phyloP scores from a whole-genome alignment of 2,329 filamentous ascomycete genomes.

The Ilyonectria destructans region DNA sequence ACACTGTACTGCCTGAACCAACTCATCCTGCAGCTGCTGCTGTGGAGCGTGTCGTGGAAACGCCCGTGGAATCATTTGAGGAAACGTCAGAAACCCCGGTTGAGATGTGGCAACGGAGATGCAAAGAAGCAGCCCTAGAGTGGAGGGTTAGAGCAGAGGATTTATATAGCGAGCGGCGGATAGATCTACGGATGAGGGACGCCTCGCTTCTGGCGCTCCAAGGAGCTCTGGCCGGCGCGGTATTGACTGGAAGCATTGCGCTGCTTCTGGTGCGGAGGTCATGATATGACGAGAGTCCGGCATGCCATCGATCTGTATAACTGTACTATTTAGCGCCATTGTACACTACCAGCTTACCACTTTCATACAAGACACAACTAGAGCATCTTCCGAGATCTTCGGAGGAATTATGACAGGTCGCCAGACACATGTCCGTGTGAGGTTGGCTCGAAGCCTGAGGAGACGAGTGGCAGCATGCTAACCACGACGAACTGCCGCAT shows the following conservation, averaged over 20 bases:
- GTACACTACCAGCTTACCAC: conserved; percentile 34
- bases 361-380: conserved; percentile 2
- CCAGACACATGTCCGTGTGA: neutral
- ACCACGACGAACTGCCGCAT: too few species aligned
- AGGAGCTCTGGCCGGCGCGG: conserved; percentile 77
- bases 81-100: conserved; percentile 10
- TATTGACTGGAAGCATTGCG: conserved; percentile 69
- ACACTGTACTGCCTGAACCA: conserved; percentile 25
- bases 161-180: conserved; percentile 76
- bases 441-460: neutral
- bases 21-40: conserved; percentile 7
- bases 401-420: neutral
- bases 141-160: conserved; percentile 70
- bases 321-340: conserved; percentile 43
- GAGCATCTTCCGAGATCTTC: too few species aligned
- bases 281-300: conserved; percentile 37
- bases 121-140: conserved; percentile 61
- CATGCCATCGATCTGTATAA: conserved; percentile 24
- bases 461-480: neutral
- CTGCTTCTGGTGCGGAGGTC: conserved; percentile 62
- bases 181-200: conserved; percentile 79
- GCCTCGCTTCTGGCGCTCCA: conserved; percentile 80
- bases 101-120: conserved; percentile 48
- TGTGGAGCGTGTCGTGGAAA: conserved; percentile 28
- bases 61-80: conserved; percentile 11